Evolutionary conservation across 352 stramenopile species (phyloP).

Genomic region (Pythium insidiosum): DNA sequence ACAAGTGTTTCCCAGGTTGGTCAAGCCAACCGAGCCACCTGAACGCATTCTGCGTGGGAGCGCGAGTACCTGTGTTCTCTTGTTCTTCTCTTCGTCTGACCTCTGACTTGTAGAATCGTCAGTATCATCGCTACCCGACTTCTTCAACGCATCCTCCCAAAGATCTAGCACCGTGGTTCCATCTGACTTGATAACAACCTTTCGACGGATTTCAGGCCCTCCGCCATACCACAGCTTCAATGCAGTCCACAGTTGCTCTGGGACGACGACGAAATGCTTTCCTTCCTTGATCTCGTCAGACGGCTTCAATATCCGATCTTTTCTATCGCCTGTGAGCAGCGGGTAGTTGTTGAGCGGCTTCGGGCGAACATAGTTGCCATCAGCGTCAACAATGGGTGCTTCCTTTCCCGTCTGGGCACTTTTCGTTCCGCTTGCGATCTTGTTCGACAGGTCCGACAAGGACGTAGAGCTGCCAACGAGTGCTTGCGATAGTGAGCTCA

Average conservation of each 20-base stretch:
- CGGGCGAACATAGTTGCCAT: slow-evolving; percentile 72
- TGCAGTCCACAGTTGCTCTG: slow-evolving; percentile 83
- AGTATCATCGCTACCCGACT: slow-evolving; percentile 42
- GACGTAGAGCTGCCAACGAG: slow-evolving; percentile 9
- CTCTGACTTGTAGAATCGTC: slow-evolving; percentile 31
- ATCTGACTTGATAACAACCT: slow-evolving; percentile 60
- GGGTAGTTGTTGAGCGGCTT: slow-evolving; percentile 83
- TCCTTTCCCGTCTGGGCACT: too few relatives aligned
- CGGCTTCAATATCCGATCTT: slow-evolving; percentile 58
- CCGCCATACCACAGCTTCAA: slow-evolving; percentile 91
- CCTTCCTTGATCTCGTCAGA: slow-evolving; percentile 70
- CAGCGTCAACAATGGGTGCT: slow-evolving; percentile 61
- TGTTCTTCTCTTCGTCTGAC: slow-evolving; percentile 45
- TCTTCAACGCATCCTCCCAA: slow-evolving; percentile 61
- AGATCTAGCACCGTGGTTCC: slow-evolving; percentile 68
- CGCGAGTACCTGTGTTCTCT: slow-evolving; percentile 41
- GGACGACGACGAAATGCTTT: slow-evolving; percentile 84
- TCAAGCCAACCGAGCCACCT: slow-evolving; percentile 65
- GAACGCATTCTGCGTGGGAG: slow-evolving; percentile 68
- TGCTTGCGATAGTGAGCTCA: slow-evolving; percentile 6
- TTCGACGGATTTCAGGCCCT: slow-evolving; percentile 77
- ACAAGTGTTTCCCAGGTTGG: slow-evolving; percentile 94
- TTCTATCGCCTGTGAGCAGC: slow-evolving; percentile 59
- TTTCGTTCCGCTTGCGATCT: not conserved
- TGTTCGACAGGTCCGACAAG: slow-evolving; percentile 12